Conservation (phyloP, 805 yeast genomes). For the Starmerella tilneyi region DNA sequence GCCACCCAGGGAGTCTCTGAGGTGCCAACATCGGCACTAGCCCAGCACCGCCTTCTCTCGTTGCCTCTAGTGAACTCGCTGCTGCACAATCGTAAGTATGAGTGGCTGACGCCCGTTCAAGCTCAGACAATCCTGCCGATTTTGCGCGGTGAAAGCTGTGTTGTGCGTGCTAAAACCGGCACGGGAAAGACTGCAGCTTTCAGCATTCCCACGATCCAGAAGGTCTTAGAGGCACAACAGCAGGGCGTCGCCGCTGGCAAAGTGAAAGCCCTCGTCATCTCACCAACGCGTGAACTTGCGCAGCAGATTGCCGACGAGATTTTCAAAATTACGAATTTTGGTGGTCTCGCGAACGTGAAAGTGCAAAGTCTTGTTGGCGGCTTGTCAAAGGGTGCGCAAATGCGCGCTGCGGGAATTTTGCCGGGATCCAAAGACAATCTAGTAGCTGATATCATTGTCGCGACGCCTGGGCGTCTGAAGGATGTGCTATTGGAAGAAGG, state of each 20-base stretch:
- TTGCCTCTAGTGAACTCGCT: slow-evolving; percentile 31
- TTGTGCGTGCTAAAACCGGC: slow-evolving; percentile 88
- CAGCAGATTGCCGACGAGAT: slow-evolving; percentile 65
- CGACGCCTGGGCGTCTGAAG: slow-evolving; percentile 79
- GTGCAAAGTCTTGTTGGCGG: slow-evolving; percentile 63
- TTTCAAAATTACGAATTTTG: slow-evolving; percentile 35
- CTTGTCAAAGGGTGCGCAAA: slow-evolving; percentile 36
- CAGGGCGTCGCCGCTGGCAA: slow-evolving; percentile 20
- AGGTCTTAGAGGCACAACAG: slow-evolving; percentile 35
- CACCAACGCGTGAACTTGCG: slow-evolving; percentile 90
- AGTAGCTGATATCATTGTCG: slow-evolving; percentile 51
- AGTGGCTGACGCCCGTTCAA: slow-evolving; percentile 32
- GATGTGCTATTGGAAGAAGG: slow-evolving; percentile 46
- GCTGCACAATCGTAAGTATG: slow-evolving; percentile 28
- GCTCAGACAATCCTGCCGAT: slow-evolving; percentile 47
- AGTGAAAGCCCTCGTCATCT: slow-evolving; percentile 57
- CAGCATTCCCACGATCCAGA: slow-evolving; percentile 66
- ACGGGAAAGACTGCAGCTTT: slow-evolving; percentile 91
- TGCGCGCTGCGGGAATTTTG: slow-evolving; percentile 34
- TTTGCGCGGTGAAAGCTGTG: slow-evolving; percentile 60
- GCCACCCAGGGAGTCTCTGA: slow-evolving; percentile 24
- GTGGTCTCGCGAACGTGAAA: slow-evolving; percentile 29
- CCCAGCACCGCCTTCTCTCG: slow-evolving; percentile 25
- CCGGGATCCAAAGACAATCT: slow-evolving; percentile 9
- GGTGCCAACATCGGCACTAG: slow-evolving; percentile 26